A percentile compares a stretch with the other conserved stretches of the same genome.
Evolutionary conservation across 768 basidiomycete genomes (phyloP).

Genomic region (Mycena maculata): DNA sequence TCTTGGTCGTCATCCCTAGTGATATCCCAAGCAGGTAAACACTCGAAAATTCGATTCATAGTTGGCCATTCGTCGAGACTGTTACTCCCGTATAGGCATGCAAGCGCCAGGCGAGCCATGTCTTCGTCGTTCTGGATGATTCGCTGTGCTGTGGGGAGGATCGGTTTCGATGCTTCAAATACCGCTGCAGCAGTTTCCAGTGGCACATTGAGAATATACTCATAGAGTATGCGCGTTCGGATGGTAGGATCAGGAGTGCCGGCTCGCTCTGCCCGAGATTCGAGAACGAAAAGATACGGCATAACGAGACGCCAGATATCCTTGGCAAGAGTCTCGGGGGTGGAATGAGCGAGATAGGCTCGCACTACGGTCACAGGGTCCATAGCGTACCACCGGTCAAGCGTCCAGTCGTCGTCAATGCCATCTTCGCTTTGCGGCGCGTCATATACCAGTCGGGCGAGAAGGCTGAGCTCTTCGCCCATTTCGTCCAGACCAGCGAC

Average conservation of each 20-base stretch:
- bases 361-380: conserved; percentile 71
- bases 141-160: conserved; percentile 74
- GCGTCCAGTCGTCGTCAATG: conserved; percentile 75
- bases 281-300: conserved; percentile 94
- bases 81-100: conserved; percentile 87
- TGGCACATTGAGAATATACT: conserved; percentile 76
- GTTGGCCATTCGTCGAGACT: conserved; percentile 78
- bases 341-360: conserved; percentile 83
- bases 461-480: conserved; percentile 91
- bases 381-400: conserved; percentile 79
- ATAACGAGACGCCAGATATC: conserved; percentile 85
- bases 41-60: conserved; percentile 96
- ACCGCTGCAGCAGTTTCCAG: conserved; percentile 78
- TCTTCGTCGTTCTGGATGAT: conserved; percentile 86
- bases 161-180: conserved; percentile 94
- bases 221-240: conserved; percentile 73
- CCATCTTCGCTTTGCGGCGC: conserved; percentile 58
- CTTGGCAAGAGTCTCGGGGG: conserved; percentile 67
- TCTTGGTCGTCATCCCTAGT: conserved; percentile 66
- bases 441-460: conserved; percentile 91
- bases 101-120: conserved; percentile 86
- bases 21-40: conserved; percentile 91
- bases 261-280: conserved; percentile 85
- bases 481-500: conserved; percentile 83
- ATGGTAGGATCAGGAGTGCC: conserved; percentile 76